Base-by-base conservation (phyloP, 306 rosid genomes). In the Quercus parvula region DNA sequence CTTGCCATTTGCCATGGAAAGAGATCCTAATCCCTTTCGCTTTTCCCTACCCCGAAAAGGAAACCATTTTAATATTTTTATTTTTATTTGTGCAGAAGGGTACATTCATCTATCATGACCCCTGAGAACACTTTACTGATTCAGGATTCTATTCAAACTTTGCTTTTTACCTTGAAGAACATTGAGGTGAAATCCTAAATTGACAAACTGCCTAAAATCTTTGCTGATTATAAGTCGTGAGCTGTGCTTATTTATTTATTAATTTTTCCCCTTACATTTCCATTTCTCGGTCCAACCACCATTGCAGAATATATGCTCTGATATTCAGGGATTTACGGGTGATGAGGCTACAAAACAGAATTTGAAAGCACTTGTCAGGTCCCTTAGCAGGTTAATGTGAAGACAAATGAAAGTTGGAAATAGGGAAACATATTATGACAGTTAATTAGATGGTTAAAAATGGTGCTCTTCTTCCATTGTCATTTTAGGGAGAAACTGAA, bases 351-450 rank as follows among this genome's bases (percentile, higher is more conserved):
- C 93, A 28, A 90, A 84, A 75, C 80, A 67, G 83, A 90, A 91
- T 81, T 83, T 93, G 84, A 93, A 93, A 82, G 33, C 85, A 64
- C 94, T 93, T 70, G 85, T 93, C 88, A 88, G 80, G 87, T 88
- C 91, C 58, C 98, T 93, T 68, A 87, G 96, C 88, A 90, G 96
- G 90, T 78, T 87, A 27, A 55, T 89, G 77, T 93, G 86, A 91
- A 70, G 84, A 70, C 52, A 30, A 79, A 74, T 62, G 75, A 38
- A 56, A 41, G 62, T 52, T 28, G 20, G 44, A 69, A 80, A 28
- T 66, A 71, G 74, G 63, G 8, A 15, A 31, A 1, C 2, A 30
- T n/a, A 19, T 17, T 76, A 72, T 27, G 59, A 35, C 66, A 59
- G 77, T 77, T 71, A 56, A 30, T 68, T 56, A 27, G 56, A 70